Conservation (phyloP, 2,329 filamentous ascomycete species). For the Aquanectria penicillioides region DNA sequence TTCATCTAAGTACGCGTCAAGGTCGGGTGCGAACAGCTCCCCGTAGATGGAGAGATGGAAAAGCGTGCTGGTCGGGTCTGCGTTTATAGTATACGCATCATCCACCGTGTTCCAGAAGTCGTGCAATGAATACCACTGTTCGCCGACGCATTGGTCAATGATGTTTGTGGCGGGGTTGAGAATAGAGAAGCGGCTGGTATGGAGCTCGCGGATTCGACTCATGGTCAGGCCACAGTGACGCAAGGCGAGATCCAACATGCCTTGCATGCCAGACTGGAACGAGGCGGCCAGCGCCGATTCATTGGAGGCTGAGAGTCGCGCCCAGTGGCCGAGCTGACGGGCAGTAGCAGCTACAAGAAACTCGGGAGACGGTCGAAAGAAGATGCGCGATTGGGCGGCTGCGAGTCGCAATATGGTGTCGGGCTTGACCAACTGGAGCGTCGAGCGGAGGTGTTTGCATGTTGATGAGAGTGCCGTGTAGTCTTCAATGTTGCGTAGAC, state of each 20-base stretch:
- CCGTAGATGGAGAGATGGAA: constrained; percentile 20
- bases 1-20: background rate
- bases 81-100: constrained; percentile 18
- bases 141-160: constrained; percentile 16
- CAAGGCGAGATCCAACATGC: constrained; percentile 7
- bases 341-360: constrained; percentile 14
- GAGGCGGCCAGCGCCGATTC: constrained; percentile 1
- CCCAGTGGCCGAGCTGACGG: constrained; percentile 16
- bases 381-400: constrained; percentile 8
- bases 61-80: constrained; percentile 3
- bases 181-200: constrained; percentile 14
- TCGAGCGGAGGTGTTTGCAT: constrained; percentile 1
- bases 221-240: constrained; percentile 12
- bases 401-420: constrained; percentile 11
- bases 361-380: constrained; percentile 17
- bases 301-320: background rate
- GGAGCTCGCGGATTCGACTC: constrained; percentile 15
- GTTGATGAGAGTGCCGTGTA: constrained; percentile 13
- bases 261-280: constrained; percentile 3
- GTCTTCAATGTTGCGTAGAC: constrained; percentile 19
- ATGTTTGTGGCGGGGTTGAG: constrained; percentile 15
- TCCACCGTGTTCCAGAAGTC: constrained; percentile 18
- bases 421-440: background rate
- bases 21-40: constrained; percentile 9
- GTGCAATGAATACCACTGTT: constrained; percentile 8